A percentile compares a stretch with the other conserved stretches of the same genome.
Conservation (phyloP, 2,329 filamentous ascomycete species). For the Cercospora zeae-maydis region DNA sequence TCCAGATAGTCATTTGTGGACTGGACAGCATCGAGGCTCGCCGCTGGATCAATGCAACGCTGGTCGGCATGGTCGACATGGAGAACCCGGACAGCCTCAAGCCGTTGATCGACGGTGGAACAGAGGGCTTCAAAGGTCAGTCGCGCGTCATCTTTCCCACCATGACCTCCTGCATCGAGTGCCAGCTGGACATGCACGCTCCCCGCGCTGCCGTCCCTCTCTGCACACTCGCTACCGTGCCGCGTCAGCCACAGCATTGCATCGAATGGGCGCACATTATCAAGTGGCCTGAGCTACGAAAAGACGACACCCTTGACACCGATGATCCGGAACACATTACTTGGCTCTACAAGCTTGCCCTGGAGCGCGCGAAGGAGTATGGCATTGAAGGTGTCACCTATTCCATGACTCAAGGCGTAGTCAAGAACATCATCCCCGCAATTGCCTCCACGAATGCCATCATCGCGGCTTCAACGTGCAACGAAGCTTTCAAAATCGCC, state of each 20-base stretch:
- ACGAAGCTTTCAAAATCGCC: slow-evolving; percentile 92
- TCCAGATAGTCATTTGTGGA: slow-evolving; percentile 88
- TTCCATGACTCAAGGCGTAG: slow-evolving; percentile 90
- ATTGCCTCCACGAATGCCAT: slow-evolving; percentile 98
- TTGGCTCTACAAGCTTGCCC: slow-evolving; percentile 89
- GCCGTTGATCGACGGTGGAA: slow-evolving; percentile 92
- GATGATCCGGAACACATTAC: slow-evolving; percentile 95
- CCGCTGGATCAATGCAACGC: slow-evolving; percentile 95
- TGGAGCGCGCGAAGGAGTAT: slow-evolving; percentile 78
- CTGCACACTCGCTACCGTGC: slow-evolving; percentile 93
- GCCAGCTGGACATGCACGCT: slow-evolving; percentile 96
- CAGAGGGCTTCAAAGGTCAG: slow-evolving; percentile 97
- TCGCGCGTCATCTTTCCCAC: slow-evolving; percentile 87
- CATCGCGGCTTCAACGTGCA: slow-evolving; percentile 91
- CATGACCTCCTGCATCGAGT: slow-evolving; percentile 94
- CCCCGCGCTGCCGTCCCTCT: slow-evolving; percentile 95
- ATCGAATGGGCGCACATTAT: slow-evolving; percentile 99
- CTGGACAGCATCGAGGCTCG: slow-evolving; percentile 95
- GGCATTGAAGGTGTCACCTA: slow-evolving; percentile 92
- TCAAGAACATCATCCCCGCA: slow-evolving; percentile 98
- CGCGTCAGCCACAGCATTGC: slow-evolving; percentile 94
- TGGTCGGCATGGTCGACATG: slow-evolving; percentile 84
- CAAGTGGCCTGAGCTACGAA: slow-evolving; percentile 74
- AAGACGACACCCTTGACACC: slow-evolving; percentile 80
- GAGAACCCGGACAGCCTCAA: slow-evolving; percentile 82